These are phyloP conservation scores for Metschnikowia lochheadii DNA, from an alignment of 805 yeast species.

Conservation along the genomic window DNA sequence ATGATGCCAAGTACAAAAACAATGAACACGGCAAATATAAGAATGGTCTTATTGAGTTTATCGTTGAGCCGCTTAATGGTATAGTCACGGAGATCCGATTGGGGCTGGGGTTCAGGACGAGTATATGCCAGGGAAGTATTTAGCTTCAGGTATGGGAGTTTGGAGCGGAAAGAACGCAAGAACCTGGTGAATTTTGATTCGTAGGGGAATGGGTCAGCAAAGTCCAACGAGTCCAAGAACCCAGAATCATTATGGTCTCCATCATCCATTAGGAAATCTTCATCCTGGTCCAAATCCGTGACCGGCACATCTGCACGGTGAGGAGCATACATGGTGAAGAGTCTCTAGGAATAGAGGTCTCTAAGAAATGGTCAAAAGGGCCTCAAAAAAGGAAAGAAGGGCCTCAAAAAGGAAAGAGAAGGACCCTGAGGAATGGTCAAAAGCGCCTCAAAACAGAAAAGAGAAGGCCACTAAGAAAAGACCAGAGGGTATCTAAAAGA, in stretches of 20 bases:
- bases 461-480: no score
- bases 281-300: slow-evolving; percentile 48
- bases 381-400: no score
- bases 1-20: slow-evolving; percentile 11
- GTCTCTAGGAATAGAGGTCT: no score
- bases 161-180: not conserved
- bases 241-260: slow-evolving; percentile 1
- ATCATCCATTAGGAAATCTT: slow-evolving; percentile 27
- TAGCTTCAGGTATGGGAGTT: not conserved
- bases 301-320: slow-evolving; percentile 53
- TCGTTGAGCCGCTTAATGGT: slow-evolving; percentile 23
- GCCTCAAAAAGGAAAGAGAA: no score
- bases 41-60: slow-evolving; percentile 18
- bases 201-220: not conserved
- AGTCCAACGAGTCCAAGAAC: slow-evolving; percentile 17
- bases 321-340: slow-evolving; percentile 9
- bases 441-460: no score
- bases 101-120: not conserved
- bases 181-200: not conserved
- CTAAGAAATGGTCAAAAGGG: no score
- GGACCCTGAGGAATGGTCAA: no score
- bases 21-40: slow-evolving; percentile 10
- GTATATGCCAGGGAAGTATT: not conserved
- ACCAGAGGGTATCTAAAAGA: no score
- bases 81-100: slow-evolving; percentile 19